Evolutionary conservation across 257 asterid species (phyloP), one percentile per base, ranked within the genome.

Genomic region (Nemophila menziesii): DNA sequence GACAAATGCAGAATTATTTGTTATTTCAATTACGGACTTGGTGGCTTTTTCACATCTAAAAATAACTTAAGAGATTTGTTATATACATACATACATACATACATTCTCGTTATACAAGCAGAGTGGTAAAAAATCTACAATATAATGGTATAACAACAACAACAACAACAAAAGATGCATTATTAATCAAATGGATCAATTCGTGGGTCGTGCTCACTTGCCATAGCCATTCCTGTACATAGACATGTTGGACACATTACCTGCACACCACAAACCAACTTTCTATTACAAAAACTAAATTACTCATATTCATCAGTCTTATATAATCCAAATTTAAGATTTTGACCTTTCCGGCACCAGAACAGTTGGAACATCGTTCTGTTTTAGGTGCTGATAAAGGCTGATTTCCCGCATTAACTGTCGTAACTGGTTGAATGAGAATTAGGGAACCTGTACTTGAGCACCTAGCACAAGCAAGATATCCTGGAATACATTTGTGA

Each of bases 181-280:
- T 42, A 42, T 74, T 54, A 74, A 59, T 83, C 95, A 27, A 83
- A 83, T 16, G 97, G 97, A 55, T 86, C 97, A 33, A 82, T 79
- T 37, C 97, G 76, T 7, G 94, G 93, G 46, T 82, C 93, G 36
- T 86, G 97, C 70, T 86, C 97, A 16, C 92, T 86, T 11, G 97
- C 94, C 94, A 86, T 82, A 37, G 87, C 94, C 94, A 82, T 86
- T 49, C 97, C 93, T 1, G 97, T 86, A 69, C 97, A 86, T 46
- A 86, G 94, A 66, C 97, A 86, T 0, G 94, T 82, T 18, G 95
- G 97, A 61, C 95, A 83, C 97, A 89, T 84, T 16, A 89, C 95
- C 93, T 83, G 82, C 71, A 46, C 49, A 45, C 41, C 17, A 47
- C 39, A 56, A 23, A 37, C n/a, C 12, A 36, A 49, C 15, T 8